Base-by-base conservation (phyloP, 1,284 basidiomycete genomes). In the Sutorius eximius region DNA sequence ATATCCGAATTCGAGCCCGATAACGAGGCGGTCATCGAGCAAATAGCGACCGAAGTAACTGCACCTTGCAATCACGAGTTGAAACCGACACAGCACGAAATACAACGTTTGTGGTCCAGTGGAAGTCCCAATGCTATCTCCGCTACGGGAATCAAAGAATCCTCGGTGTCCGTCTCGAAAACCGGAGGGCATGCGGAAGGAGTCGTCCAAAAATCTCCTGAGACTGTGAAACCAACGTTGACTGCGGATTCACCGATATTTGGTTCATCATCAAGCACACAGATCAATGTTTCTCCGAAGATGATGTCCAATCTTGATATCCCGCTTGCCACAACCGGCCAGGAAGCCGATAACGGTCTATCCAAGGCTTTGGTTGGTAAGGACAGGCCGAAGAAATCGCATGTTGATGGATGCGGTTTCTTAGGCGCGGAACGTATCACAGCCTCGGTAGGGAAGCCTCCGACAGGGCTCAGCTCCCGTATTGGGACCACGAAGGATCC, bases 1-100 rank as follows among this genome's bases (percentile, higher is more conserved):
- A 61, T 69, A 41, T 67, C 69, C 1, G 60, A 71, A 10, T 61
- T 60, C 20, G 65, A 60, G 52, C 27, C 45, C 12, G 53, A 67
- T 37, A 16, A 32, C 13, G 42, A 41, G 18, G 6, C 10, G 6
- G 5, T 47, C 29, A 37, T 36, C 29, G 47, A 49, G n/a, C 44
- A 20, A 32, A 15, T 9, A 27, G 27, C 18, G 12, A 47, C 22
- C 3, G 16, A 29, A 29, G 16, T 22, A 47, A 45, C 56, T 34
- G 9, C 27, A 44, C 27, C 43, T 30, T 36, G 33, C 33, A 34
- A 47, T 42, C 40, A 32, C 18, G 29, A 33, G 41, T n/a, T 3
- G 12, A 49, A 53, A 34, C 22, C 27, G 16, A 38, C 46, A 41
- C 54, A 45, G 49, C 40, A 38, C 22, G 22, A 38, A 33, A 36